Conservation (phyloP, 1,139 yeast genomes). For the Kurtzmaniella quercitrusa region DNA sequence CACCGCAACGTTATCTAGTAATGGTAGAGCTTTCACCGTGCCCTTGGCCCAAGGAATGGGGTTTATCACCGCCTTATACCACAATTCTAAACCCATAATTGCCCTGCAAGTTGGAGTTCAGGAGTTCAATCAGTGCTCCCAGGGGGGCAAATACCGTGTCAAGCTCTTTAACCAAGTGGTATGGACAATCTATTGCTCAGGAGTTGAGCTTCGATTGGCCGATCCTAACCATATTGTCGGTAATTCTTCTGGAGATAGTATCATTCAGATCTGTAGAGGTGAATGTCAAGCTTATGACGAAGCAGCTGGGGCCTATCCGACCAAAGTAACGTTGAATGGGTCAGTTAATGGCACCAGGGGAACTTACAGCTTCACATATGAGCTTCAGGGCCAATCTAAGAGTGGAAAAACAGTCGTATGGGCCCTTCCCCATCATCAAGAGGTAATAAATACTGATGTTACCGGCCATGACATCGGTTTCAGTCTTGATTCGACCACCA, state of each 20-base stretch:
- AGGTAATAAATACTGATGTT: conserved; percentile 27
- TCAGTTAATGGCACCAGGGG: conserved; percentile 21
- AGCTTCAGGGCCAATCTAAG: conserved; percentile 24
- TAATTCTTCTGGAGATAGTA: conserved; percentile 23
- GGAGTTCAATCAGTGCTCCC: conserved; percentile 24
- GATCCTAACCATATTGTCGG: conserved; percentile 56
- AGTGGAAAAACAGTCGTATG: conserved; percentile 34
- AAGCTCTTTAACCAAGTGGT: conserved; percentile 36
- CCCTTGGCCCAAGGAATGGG: conserved; percentile 64
- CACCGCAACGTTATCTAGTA: conserved; percentile 18
- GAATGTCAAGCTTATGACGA: conserved; percentile 44
- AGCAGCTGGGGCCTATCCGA: conserved; percentile 40
- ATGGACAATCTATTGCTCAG: conserved; percentile 38
- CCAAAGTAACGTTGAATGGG: conserved; percentile 22
- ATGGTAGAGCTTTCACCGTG: conserved; percentile 18
- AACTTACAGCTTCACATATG: conserved; percentile 27
- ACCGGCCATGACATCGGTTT: conserved; percentile 29
- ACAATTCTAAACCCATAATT: conserved; percentile 49
- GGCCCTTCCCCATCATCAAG: conserved; percentile 69
- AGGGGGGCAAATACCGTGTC: conserved; percentile 25
- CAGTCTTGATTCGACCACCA: conserved; percentile 59
- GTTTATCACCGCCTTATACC: conserved; percentile 58
- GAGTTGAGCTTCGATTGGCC: conserved; percentile 32
- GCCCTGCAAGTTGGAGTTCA: conserved; percentile 65
- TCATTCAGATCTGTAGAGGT: conserved; percentile 47